Evolutionary conservation across 345 rosid species (phyloP), one percentile per base, ranked within the genome.

Genomic region (Lepidium africanum): DNA sequence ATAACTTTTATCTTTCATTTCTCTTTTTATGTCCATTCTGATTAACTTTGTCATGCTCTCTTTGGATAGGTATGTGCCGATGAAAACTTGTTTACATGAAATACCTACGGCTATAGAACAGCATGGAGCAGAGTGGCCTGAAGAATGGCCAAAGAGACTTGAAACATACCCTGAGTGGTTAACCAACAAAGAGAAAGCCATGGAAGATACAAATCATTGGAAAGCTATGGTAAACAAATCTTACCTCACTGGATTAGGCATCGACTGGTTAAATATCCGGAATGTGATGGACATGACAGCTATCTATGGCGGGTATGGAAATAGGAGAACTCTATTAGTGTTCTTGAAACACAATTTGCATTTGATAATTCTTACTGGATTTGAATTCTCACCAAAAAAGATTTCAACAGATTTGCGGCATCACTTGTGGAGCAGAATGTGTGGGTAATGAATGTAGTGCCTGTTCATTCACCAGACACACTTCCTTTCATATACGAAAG

Each of bases 241-340:
- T 43, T 93, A 93, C 81, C 83, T 88, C 65, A 71, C 83, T 4
- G 96, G 98, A 59, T 50, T 93, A 67, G 97, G 96, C 6, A 85
- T 93, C 14, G 89, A 90, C 77, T 93, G 98, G 98, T 84, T 86
- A 40, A 86, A 70, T 50, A 73, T 93, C 72, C 77, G 86, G 63
- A 88, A 90, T 68, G 82, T 93, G 49, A 88, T 90, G 94, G 98
- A 93, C 88, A 93, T 90, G 98, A 93, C 86, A 81, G 85, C 97
- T 47, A 84, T 90, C 73, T 78, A 88, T 76, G 98, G 96, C 81
- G 98, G 98, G 98, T 92, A 86, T 67, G 81, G n/a, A 12, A 71
- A 48, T 38, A 32, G 21, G 5, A 65, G 32, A 57, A 3, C 5
- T 48, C 46, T 55, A 38, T 36, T 46, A 2, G 14, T 46, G 9